A percentile compares a stretch with the other conserved stretches of the same genome.
phyloP scores from a whole-genome alignment of 768 basidiomycete genomes.

The Mycena kentingensis region DNA sequence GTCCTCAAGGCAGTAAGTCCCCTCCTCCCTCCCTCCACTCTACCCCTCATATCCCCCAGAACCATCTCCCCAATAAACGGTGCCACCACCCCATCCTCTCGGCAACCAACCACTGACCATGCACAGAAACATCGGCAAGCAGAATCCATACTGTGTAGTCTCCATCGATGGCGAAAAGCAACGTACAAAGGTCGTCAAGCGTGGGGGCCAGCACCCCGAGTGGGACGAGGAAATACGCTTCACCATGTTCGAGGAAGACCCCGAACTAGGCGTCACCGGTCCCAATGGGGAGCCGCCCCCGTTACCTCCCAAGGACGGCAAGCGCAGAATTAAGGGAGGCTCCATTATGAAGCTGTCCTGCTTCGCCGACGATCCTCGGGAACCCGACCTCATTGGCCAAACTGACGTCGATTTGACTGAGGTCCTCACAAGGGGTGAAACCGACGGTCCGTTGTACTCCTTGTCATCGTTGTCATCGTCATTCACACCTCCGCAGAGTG shows the following conservation, averaged over 20 bases:
- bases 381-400: conserved; percentile 96
- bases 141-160: conserved; percentile 92
- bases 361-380: conserved; percentile 93
- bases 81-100: neutral
- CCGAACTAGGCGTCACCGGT: conserved; percentile 46
- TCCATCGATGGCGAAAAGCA: conserved; percentile 79
- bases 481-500: conserved; percentile 61
- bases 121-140: conserved; percentile 83
- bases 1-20: conserved; percentile 87
- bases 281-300: conserved; percentile 60
- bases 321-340: conserved; percentile 66
- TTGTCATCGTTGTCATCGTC: conserved; percentile 2
- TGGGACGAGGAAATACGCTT: conserved; percentile 99
- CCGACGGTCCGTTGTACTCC: conserved; percentile 70
- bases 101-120: neutral
- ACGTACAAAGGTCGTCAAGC: conserved; percentile 90
- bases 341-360: conserved; percentile 78
- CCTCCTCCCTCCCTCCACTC: conserved; percentile 11
- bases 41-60: conserved; percentile 47
- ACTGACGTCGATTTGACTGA: conserved; percentile 83
- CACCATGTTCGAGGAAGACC: conserved; percentile 76
- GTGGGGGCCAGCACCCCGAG: conserved; percentile 97
- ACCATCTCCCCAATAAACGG: conserved; percentile 84
- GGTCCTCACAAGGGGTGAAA: conserved; percentile 92
- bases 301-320: conserved; percentile 64